phyloP scores from a whole-genome alignment of 768 basidiomycete genomes.

The Lentinula raphanica region DNA sequence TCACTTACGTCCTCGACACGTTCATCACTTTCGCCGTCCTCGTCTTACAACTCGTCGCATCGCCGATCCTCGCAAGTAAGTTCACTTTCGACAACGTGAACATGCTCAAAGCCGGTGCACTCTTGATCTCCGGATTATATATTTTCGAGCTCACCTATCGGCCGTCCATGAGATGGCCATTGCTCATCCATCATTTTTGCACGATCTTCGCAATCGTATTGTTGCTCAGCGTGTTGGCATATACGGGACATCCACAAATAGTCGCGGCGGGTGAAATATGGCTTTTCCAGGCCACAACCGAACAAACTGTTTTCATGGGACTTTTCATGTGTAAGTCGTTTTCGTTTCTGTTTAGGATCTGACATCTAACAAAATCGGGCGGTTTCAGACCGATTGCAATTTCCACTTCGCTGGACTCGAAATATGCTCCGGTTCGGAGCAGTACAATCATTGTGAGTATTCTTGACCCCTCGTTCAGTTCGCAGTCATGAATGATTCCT shows the following conservation, averaged over 20 bases:
- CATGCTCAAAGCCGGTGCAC: background rate
- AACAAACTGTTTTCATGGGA: background rate
- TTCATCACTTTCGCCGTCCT: background rate
- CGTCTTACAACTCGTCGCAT: background rate
- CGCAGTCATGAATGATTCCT: too few relatives aligned
- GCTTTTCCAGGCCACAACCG: too few relatives aligned
- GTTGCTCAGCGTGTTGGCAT: background rate
- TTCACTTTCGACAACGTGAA: background rate
- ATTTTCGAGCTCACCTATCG: constrained; percentile 1
- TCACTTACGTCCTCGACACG: background rate
- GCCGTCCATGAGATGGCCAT: background rate
- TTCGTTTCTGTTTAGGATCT: background rate
- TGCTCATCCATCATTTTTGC: background rate
- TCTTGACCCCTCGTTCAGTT: too few relatives aligned
- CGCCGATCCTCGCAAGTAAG: background rate
- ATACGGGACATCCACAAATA: background rate
- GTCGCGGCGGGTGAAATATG: background rate
- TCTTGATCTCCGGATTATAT: background rate
- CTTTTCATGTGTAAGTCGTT: background rate
- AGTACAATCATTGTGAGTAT: background rate
- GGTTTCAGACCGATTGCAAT: background rate
- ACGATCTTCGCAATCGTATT: background rate
- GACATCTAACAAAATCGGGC: background rate
- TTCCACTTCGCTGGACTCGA: background rate
- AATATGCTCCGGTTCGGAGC: background rate